These are phyloP conservation scores for Symbiodinium pilosum DNA, from an alignment of 73 alveolate genomes.

Conservation along the genomic window DNA sequence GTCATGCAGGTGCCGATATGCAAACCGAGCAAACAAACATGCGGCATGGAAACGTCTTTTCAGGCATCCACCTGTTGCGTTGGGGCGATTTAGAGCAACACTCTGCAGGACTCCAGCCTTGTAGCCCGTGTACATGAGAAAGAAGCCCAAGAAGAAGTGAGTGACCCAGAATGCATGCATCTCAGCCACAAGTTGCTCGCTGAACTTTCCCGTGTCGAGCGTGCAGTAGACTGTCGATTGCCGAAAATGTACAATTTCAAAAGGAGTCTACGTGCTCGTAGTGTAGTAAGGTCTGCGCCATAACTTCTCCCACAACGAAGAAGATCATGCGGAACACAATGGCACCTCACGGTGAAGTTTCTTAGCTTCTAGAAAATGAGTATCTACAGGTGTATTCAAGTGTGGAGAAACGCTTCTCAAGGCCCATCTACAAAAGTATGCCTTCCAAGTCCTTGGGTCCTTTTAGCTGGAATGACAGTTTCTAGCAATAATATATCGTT, in stretches of 20 bases:
- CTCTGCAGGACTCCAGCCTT: conserved; percentile 9
- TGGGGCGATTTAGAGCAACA: not conserved
- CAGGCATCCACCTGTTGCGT: no score
- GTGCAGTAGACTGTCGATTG: no score
- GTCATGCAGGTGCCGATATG: not conserved
- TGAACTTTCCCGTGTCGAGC: no score
- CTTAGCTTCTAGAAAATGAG: no score
- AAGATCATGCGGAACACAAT: conserved; percentile 84
- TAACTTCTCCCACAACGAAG: conserved; percentile 80
- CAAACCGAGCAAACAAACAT: not conserved
- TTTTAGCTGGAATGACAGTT: no score
- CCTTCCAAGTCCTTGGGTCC: no score
- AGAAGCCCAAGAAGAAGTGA: conserved; percentile 89
- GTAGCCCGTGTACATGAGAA: conserved; percentile 75
- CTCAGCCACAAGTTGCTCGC: not conserved
- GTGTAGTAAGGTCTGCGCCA: not conserved
- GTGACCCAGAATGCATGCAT: conserved; percentile 92
- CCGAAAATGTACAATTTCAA: no score
- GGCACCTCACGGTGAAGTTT: conserved; percentile 65
- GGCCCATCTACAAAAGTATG: no score
- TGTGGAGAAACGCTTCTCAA: no score
- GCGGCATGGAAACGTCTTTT: not conserved
- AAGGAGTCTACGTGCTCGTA: not conserved
- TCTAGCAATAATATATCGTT: no score
- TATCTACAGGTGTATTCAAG: no score